phyloP scores from a whole-genome alignment of 139 green algal genomes.

The Cymbomonas tetramitiformis region DNA sequence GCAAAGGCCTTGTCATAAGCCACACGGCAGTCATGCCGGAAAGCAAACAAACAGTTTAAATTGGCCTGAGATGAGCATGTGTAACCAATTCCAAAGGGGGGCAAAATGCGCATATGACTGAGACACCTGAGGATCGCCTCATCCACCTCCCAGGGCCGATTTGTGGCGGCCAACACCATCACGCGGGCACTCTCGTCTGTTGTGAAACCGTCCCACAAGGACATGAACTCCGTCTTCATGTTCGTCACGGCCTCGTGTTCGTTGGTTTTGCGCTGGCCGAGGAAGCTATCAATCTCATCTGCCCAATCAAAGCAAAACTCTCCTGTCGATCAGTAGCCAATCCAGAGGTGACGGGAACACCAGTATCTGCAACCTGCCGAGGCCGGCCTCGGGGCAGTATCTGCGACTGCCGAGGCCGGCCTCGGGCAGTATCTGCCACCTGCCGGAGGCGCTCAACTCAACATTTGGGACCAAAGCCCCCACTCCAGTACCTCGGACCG shows the following conservation, averaged over 20 bases:
- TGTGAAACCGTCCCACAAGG: slow-evolving; percentile 84
- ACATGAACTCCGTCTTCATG: slow-evolving; percentile 95
- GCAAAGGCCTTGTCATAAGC: neutral
- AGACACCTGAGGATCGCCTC: slow-evolving; percentile 50
- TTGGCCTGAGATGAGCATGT: too few species aligned
- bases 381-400: too few species aligned
- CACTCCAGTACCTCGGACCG: too few species aligned
- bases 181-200: slow-evolving; percentile 31
- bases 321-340: too few species aligned
- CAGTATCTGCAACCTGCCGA: too few species aligned
- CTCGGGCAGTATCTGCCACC: too few species aligned
- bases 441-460: too few species aligned
- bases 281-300: slow-evolving; percentile 80
- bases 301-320: too few species aligned
- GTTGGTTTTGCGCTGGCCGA: slow-evolving; percentile 49
- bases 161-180: slow-evolving; percentile 70
- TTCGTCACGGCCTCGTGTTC: slow-evolving; percentile 78
- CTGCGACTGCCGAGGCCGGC: too few species aligned
- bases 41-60: neutral
- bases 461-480: too few species aligned
- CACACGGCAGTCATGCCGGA: neutral
- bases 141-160: slow-evolving; percentile 55
- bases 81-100: too few species aligned
- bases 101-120: neutral
- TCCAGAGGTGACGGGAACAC: too few species aligned